Conservation (phyloP, 352 stramenopile species). For the Globisporangium irregulare region DNA sequence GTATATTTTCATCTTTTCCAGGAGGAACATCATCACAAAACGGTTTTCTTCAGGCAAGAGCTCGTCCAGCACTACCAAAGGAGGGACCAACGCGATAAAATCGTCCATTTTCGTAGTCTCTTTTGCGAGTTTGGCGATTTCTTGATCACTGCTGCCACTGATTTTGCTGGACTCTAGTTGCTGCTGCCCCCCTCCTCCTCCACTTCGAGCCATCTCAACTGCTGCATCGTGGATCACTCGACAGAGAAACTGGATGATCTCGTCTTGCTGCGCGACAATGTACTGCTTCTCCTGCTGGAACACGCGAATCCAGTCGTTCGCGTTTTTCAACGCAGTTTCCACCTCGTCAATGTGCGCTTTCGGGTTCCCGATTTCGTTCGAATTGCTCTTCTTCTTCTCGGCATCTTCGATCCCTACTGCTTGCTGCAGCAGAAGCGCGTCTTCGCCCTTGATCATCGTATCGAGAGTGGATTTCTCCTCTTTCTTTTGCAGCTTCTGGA, state of each 20-base stretch:
- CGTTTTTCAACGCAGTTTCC: conserved; percentile 30
- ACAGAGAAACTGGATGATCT: conserved; percentile 63
- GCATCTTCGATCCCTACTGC: not conserved
- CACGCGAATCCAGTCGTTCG: conserved; percentile 44
- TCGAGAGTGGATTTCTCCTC: conserved; percentile 10
- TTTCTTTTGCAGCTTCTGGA: conserved; percentile 49
- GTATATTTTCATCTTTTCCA: conserved; percentile 65
- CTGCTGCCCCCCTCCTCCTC: not conserved
- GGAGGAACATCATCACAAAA: conserved; percentile 46
- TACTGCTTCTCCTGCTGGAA: conserved; percentile 59
- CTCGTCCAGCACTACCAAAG: conserved; percentile 44
- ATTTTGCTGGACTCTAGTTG: not conserved
- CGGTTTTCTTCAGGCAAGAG: conserved; percentile 42
- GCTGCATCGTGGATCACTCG: conserved; percentile 34
- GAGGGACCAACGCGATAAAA: conserved; percentile 28
- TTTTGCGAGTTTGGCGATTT: conserved; percentile 21
- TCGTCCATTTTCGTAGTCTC: conserved; percentile 36
- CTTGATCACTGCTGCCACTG: conserved; percentile 5
- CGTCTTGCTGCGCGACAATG: conserved; percentile 55
- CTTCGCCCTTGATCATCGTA: conserved; percentile 7
- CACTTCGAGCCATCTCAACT: conserved; percentile 10
- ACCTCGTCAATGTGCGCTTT: conserved; percentile 20
- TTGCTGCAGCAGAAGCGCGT: not conserved
- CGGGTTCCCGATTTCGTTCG: conserved; percentile 16
- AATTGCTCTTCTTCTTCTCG: conserved; percentile 16